Evolutionary conservation across 108 stramenopile genomes (phyloP), one percentile per base, ranked within the genome.

Genomic region (Nitzschia sp.): DNA sequence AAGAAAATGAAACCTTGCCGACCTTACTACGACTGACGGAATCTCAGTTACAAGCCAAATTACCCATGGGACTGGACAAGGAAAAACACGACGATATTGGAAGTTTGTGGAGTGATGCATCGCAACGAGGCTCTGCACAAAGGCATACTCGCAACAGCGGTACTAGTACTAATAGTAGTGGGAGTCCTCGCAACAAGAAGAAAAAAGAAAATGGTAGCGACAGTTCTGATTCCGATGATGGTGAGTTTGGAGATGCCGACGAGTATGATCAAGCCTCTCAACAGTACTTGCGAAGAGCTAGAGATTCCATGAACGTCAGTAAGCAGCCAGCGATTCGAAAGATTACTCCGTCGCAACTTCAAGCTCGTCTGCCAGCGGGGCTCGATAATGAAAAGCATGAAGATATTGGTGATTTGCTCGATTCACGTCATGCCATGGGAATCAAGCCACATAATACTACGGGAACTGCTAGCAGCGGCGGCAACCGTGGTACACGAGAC

Each of bases 11-110:
- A 51, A 51, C 21, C 4, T 19, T 5, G 49, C 19, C 49, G 21
- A 8, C 18, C 21, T 19, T 19, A 25, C 21, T 61, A 9, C 35
- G 38, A 61, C 6, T 38, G 8, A 61, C 59, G 4, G 3, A 8
- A 2, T 61, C 59, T 2, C 59, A 61, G 23, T 38, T 61, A 15
- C 59, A 61, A 38, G 59, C 59, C 3, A 13, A 31, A 3, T 31
- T 61, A 24, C 35, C 59, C 19, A 24, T 31, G 36, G 59, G 35
- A 38, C 23, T 61, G 59, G 59, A 61, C 35, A 38, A 61, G 9
- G 59, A 61, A 38, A 61, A 61, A 38, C 59, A 61, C 30, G 59
- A 61, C 35, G 59, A 61, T 17, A 61, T 61, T 35, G 59, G 34
- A 38, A 36, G 23, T 38, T 21, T 61, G n/a, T 51, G 11, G 49